Percentiles rank a stretch among this genome's conserved stretches.
These are phyloP conservation scores for Parastagonospora avenae DNA, from an alignment of 2,329 filamentous ascomycete species.

Conservation along the genomic window DNA sequence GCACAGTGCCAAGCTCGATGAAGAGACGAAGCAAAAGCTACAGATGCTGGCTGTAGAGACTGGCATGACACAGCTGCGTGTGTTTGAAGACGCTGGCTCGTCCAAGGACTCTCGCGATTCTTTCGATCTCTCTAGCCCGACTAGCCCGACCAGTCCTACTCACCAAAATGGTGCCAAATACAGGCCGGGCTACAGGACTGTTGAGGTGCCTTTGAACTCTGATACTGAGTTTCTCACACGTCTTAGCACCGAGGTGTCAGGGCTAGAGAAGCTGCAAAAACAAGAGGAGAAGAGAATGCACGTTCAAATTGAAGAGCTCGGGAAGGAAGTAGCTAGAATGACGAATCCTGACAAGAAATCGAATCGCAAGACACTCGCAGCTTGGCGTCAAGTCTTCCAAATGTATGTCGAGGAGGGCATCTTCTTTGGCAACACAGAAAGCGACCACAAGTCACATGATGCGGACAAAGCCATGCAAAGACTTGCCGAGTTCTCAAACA, in stretches of 20 bases:
- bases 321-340: conserved; percentile 66
- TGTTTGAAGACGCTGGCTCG: conserved; percentile 35
- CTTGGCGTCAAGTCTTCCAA: conserved; percentile 82
- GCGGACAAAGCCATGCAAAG: conserved; percentile 69
- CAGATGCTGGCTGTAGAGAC: conserved; percentile 62
- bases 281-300: conserved; percentile 69
- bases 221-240: conserved; percentile 81
- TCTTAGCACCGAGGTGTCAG: conserved; percentile 72
- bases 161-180: conserved; percentile 3
- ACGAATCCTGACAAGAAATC: conserved; percentile 68
- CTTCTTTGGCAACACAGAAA: conserved; percentile 80
- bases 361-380: conserved; percentile 67
- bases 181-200: conserved; percentile 45
- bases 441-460: conserved; percentile 69
- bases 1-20: conserved; percentile 70
- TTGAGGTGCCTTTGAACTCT: conserved; percentile 79
- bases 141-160: conserved; percentile 1
- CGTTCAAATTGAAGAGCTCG: conserved; percentile 66
- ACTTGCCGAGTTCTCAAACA: conserved; percentile 73
- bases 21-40: conserved; percentile 67
- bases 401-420: conserved; percentile 79
- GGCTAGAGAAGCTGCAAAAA: conserved; percentile 70
- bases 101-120: background rate
- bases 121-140: background rate
- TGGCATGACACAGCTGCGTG: conserved; percentile 47